Conservation (phyloP, 2,329 filamentous ascomycete species). For the Diaporthe citriasiana region DNA sequence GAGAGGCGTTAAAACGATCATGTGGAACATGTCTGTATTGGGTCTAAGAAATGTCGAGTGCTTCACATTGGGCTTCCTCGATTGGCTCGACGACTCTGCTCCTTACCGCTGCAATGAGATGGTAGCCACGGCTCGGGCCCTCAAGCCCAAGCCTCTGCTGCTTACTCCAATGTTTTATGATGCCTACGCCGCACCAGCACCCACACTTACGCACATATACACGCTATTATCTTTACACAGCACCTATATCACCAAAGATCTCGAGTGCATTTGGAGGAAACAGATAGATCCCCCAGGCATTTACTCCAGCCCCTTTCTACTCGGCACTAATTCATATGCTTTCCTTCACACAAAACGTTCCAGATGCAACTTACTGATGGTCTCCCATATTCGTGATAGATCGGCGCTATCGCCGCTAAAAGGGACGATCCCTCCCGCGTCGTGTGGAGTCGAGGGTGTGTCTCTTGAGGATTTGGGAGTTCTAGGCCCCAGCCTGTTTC, state of each 20-base stretch:
- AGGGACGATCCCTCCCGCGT: conserved; percentile 23
- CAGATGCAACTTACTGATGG: conserved; percentile 43
- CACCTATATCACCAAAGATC: conserved; percentile 30
- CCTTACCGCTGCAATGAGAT: conserved; percentile 31
- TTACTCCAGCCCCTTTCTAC: conserved; percentile 45
- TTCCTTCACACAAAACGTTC: conserved; percentile 24
- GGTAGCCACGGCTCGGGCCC: conserved; percentile 27
- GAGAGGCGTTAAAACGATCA: conserved; percentile 30
- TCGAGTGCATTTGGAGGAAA: conserved; percentile 28
- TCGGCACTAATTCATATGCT: conserved; percentile 40
- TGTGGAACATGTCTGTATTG: conserved; percentile 7
- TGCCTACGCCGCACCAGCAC: conserved; percentile 14
- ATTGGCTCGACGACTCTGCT: conserved; percentile 37
- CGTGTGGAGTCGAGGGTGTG: conserved; percentile 18
- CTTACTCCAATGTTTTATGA: conserved; percentile 11
- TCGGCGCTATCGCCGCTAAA: conserved; percentile 43
- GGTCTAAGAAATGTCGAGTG: conserved; percentile 16
- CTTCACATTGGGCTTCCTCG: conserved; percentile 38
- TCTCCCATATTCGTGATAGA: conserved; percentile 45
- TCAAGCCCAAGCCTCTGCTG: background rate
- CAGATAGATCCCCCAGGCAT: conserved; percentile 41
- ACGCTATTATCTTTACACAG: conserved; percentile 2
- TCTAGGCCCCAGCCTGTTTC: conserved; percentile 8
- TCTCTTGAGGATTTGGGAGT: conserved; percentile 21
- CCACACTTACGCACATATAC: conserved; percentile 13